Conservation (phyloP, 1,284 basidiomycete species). For the Malassezia sympodialis region DNA sequence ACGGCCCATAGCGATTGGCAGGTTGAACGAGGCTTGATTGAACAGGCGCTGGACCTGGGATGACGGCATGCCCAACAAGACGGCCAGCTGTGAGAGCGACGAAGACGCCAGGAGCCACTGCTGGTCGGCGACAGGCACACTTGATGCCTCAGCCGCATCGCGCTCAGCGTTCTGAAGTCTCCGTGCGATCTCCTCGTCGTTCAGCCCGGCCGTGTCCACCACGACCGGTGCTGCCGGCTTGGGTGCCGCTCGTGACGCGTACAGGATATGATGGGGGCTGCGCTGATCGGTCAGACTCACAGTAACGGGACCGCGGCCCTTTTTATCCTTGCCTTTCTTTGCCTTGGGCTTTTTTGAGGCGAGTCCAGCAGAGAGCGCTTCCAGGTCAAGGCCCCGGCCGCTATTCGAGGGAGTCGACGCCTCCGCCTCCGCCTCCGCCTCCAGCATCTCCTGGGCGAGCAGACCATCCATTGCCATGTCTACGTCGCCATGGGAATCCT, state of each 20-base stretch:
- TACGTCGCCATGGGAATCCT: constrained; percentile 24
- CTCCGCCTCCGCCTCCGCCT: constrained; percentile 20
- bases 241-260: constrained; percentile 19
- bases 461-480: constrained; percentile 30
- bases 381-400: constrained; percentile 22
- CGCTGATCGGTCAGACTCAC: constrained; percentile 38
- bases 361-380: constrained; percentile 21
- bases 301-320: constrained; percentile 10
- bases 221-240: constrained; percentile 3
- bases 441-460: constrained; percentile 31
- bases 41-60: constrained; percentile 26
- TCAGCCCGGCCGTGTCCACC: constrained; percentile 7
- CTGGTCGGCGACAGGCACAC: constrained; percentile 28
- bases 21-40: constrained; percentile 31
- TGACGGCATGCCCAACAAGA: constrained; percentile 26
- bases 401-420: background rate
- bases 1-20: constrained; percentile 26
- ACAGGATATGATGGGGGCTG: constrained; percentile 13
- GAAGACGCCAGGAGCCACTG: constrained; percentile 44
- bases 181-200: constrained; percentile 31
- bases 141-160: constrained; percentile 17
- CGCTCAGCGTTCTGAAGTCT: constrained; percentile 31
- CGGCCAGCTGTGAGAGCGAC: constrained; percentile 34
- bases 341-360: background rate
- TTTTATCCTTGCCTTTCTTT: constrained; percentile 1